Evolutionary conservation across 163 green algal species (phyloP).

Genomic region (Chlorella variabilis): DNA sequence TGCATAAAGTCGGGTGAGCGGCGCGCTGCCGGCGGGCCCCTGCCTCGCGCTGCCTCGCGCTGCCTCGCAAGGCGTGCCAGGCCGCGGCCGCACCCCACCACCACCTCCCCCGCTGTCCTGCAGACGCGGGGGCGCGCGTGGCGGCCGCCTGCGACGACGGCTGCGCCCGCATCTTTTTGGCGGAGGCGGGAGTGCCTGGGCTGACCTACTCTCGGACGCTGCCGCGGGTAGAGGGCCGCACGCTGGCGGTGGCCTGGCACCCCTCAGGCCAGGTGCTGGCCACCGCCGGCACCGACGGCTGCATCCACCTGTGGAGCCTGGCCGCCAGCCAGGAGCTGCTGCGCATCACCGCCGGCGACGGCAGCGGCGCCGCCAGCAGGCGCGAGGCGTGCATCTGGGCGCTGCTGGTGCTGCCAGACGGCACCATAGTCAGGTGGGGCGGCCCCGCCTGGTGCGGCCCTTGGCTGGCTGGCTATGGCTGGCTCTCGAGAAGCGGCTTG

Average conservation of each 20-base stretch:
- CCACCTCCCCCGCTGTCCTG: too few relatives aligned
- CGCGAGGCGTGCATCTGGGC: constrained; percentile 84
- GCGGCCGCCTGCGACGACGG: constrained; percentile 93
- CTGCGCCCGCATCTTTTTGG: constrained; percentile 80
- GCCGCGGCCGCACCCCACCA: too few relatives aligned
- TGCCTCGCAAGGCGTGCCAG: too few relatives aligned
- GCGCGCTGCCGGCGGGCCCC: not conserved
- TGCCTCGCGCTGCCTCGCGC: too few relatives aligned
- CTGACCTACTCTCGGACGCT: constrained; percentile 69
- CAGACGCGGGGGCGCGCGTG: constrained; percentile 42
- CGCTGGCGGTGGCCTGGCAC: constrained; percentile 84
- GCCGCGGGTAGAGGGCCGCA: constrained; percentile 60
- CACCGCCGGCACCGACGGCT: constrained; percentile 74
- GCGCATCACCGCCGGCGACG: constrained; percentile 74
- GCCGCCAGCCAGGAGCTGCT: constrained; percentile 72
- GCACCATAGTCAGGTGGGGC: constrained; percentile 75
- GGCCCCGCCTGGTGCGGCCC: not conserved
- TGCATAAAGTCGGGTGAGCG: not conserved
- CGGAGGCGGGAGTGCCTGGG: constrained; percentile 65
- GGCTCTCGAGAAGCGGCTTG: too few relatives aligned
- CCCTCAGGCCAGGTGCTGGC: constrained; percentile 63
- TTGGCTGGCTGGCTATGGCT: too few relatives aligned
- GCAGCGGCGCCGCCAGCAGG: constrained; percentile 26
- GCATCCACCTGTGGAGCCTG: constrained; percentile 79
- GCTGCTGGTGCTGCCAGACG: constrained; percentile 84